Evolutionary conservation across 768 basidiomycete species (phyloP).

Genomic region (Mycena rosella): DNA sequence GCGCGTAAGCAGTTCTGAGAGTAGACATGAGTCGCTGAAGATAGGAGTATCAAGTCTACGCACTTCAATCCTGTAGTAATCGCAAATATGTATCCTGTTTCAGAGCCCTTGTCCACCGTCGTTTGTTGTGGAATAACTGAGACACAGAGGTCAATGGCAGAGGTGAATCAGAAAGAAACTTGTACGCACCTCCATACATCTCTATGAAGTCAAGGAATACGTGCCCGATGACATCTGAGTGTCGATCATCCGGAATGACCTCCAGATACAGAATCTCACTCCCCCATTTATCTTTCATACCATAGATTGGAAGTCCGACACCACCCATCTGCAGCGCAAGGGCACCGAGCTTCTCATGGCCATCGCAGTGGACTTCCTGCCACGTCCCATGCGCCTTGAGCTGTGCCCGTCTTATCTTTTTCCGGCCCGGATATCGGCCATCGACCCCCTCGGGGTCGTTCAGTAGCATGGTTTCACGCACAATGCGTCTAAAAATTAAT

Average conservation of each 20-base stretch:
- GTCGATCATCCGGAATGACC: neutral
- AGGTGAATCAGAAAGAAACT: neutral
- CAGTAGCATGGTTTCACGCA: conserved; percentile 30
- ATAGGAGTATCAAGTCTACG: too few relatives aligned
- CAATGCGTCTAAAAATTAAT: conserved; percentile 32
- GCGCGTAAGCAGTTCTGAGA: conserved; percentile 37
- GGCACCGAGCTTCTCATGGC: conserved; percentile 44
- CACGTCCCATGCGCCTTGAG: conserved; percentile 39
- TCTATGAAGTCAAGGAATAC: conserved; percentile 6
- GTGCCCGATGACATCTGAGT: neutral
- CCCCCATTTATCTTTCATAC: conserved; percentile 42
- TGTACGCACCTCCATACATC: neutral
- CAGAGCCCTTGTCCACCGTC: neutral
- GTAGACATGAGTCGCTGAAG: neutral
- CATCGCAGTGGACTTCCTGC: conserved; percentile 44
- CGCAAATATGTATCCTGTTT: neutral
- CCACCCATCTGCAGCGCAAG: conserved; percentile 44
- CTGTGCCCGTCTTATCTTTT: conserved; percentile 27
- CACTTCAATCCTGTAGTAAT: neutral
- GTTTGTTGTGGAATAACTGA: neutral
- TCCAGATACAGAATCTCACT: conserved; percentile 28
- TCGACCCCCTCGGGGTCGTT: conserved; percentile 41
- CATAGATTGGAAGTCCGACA: conserved; percentile 42
- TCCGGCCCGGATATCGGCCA: conserved; percentile 37
- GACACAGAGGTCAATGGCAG: too few relatives aligned